These are phyloP conservation scores for Starmerella floris DNA, from an alignment of 805 yeast species.

Conservation along the genomic window DNA sequence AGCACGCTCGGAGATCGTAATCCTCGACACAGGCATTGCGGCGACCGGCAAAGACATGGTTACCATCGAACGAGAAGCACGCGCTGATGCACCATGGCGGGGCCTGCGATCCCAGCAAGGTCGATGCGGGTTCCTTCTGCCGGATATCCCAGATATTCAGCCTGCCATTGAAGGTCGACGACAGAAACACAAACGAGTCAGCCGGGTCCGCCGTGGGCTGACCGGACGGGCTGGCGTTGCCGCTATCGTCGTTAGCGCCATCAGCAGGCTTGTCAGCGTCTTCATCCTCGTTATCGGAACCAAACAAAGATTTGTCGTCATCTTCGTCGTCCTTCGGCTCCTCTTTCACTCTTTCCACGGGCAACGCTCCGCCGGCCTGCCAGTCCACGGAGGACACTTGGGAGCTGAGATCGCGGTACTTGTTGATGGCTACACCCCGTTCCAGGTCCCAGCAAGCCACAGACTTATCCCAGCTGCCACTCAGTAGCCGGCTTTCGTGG, in stretches of 20 bases:
- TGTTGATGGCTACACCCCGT: constrained; percentile 42
- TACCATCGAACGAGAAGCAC: constrained; percentile 79
- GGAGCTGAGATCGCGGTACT: constrained; percentile 49
- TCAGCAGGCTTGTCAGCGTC: not conserved
- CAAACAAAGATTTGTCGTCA: constrained; percentile 37
- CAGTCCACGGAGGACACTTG: constrained; percentile 67
- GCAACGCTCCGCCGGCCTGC: constrained; percentile 24
- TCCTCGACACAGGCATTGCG: constrained; percentile 75
- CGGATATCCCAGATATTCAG: constrained; percentile 75
- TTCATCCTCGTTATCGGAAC: constrained; percentile 32
- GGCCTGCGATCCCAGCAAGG: constrained; percentile 45
- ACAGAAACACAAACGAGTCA: constrained; percentile 39
- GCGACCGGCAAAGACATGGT: constrained; percentile 67
- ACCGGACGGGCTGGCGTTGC: not conserved
- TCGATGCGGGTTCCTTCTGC: constrained; percentile 32
- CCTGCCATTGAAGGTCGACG: constrained; percentile 74
- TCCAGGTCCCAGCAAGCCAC: constrained; percentile 77
- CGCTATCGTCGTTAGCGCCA: not conserved
- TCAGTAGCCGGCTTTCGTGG: constrained; percentile 48
- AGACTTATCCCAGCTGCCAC: constrained; percentile 85
- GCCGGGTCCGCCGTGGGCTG: not conserved
- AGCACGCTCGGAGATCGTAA: constrained; percentile 26
- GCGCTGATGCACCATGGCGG: constrained; percentile 91
- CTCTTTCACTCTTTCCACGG: constrained; percentile 9
- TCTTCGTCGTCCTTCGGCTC: constrained; percentile 8